phyloP scores from a whole-genome alignment of 2,329 filamentous ascomycete species.

The Escovopsis sp. region DNA sequence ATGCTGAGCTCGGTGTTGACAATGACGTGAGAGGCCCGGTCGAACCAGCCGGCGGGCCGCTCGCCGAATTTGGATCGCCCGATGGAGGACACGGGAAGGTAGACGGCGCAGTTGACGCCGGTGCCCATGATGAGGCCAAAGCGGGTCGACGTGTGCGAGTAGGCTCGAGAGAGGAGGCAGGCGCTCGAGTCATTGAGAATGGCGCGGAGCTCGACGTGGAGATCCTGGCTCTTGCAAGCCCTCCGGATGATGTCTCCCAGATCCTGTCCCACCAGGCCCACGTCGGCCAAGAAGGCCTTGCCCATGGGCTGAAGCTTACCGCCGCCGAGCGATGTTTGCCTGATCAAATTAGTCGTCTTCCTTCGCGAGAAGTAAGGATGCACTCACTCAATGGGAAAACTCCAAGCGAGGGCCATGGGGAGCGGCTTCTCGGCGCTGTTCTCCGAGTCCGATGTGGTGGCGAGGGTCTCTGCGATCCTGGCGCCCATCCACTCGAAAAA shows the following conservation, averaged over 20 bases:
- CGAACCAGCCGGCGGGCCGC: slow-evolving; percentile 41
- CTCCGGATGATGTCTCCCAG: slow-evolving; percentile 42
- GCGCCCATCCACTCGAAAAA: slow-evolving; percentile 59
- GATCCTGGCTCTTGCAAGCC: slow-evolving; percentile 34
- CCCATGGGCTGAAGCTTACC: slow-evolving; percentile 49
- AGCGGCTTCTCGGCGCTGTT: slow-evolving; percentile 29
- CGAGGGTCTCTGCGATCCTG: slow-evolving; percentile 42
- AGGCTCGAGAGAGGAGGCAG: slow-evolving; percentile 50
- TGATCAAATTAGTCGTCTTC: slow-evolving; percentile 14
- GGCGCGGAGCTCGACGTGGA: slow-evolving; percentile 41
- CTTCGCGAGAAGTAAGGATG: background rate
- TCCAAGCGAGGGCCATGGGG: slow-evolving; percentile 51
- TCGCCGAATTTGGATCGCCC: slow-evolving; percentile 40
- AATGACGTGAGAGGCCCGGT: slow-evolving; percentile 45
- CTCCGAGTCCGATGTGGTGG: slow-evolving; percentile 24
- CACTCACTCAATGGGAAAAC: slow-evolving; percentile 53
- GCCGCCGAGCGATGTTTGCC: slow-evolving; percentile 48
- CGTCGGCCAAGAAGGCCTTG: slow-evolving; percentile 47
- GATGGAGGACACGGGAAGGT: slow-evolving; percentile 44
- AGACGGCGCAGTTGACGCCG: slow-evolving; percentile 50
- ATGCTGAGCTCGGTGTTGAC: slow-evolving; percentile 55
- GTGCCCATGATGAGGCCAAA: slow-evolving; percentile 54
- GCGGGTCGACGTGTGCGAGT: slow-evolving; percentile 41
- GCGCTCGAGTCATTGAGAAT: slow-evolving; percentile 56
- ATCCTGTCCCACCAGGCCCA: slow-evolving; percentile 43